These are phyloP conservation scores for Hansenula anomala DNA, from an alignment of 1,139 yeast species.

Conservation along the genomic window DNA sequence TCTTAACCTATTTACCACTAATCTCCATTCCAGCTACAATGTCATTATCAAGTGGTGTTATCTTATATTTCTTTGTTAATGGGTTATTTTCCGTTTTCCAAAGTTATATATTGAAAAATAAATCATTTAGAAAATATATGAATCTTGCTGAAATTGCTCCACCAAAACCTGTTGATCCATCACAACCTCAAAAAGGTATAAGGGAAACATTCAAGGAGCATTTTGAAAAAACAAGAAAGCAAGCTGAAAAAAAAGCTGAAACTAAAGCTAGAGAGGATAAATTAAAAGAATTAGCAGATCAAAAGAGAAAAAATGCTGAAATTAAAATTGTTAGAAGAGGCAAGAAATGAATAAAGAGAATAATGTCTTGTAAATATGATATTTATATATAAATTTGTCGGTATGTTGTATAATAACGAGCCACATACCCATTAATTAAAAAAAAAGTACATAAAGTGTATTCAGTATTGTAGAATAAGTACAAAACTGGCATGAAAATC, in stretches of 20 bases:
- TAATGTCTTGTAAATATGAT: not conserved
- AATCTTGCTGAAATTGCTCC: slow-evolving; percentile 65
- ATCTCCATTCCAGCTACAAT: slow-evolving; percentile 82
- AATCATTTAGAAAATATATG: slow-evolving; percentile 48
- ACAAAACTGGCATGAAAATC: too few species aligned
- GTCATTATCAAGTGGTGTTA: slow-evolving; percentile 79
- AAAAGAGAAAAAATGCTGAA: slow-evolving; percentile 26
- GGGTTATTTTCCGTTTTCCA: slow-evolving; percentile 73
- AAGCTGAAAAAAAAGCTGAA: slow-evolving; percentile 37
- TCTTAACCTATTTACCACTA: slow-evolving; percentile 72
- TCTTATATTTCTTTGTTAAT: slow-evolving; percentile 79
- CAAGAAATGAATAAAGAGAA: slow-evolving; percentile 13
- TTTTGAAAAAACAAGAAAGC: slow-evolving; percentile 54
- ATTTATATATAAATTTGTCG: too few species aligned
- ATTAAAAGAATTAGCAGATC: slow-evolving; percentile 25
- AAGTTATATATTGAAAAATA: slow-evolving; percentile 57
- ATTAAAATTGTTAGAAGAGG: slow-evolving; percentile 30
- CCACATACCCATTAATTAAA: too few species aligned
- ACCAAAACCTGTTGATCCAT: slow-evolving; percentile 37
- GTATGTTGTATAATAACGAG: too few species aligned
- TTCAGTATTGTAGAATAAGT: too few species aligned
- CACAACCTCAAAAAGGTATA: slow-evolving; percentile 32
- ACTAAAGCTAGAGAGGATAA: slow-evolving; percentile 29
- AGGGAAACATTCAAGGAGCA: slow-evolving; percentile 55
- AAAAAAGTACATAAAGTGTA: too few species aligned